Base-by-base conservation (phyloP, 306 rosid genomes). In the Ormosia emarginata region DNA sequence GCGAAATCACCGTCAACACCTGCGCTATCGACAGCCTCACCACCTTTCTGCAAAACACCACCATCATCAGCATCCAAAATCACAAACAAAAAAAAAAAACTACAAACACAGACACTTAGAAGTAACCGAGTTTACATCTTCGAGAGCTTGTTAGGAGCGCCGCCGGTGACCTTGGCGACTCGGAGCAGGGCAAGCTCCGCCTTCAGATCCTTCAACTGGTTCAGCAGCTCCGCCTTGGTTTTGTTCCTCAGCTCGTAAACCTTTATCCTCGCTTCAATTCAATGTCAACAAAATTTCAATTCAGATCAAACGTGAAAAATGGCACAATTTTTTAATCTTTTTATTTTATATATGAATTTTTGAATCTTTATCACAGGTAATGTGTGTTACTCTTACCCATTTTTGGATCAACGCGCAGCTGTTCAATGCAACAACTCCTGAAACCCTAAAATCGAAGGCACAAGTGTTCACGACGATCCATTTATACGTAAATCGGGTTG, bases 61-160 rank as follows among this genome's bases (percentile, higher is more conserved):
- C 4, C 39, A 36, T 36, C 40, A 14, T 39, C 30, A 12, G 14
- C 43, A 4, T 34, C 34, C 2, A 10, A 46, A 46, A 46, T 46
- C 52, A 46, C 14, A 46, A 46, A 3, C 14, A 44, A 44, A 44
- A 24, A 24, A 24, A 43, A 41, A 67, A 2, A 17, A 67, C 17
- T 5, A 12, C 17, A 29, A 29, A 14, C 37, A 33, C 0, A 58
- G 0, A 43, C 3, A 53, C 17, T 15, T 15, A n/a, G 40, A 56
- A 63, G 15, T 30, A 36, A 33, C 30, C 15, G 4, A 37, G 14
- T 49, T 57, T 82, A 94, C 97, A 94, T 94, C 88, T 94, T 94
- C 79, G 97, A 94, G 24, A 94, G 98, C 88, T 94, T 94, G 90
- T 94, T 94, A n/a, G 98, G 93, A 6, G 98, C 97, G 33, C 97